phyloP scores from a whole-genome alignment of 495 filamentous ascomycete genomes.

The Aeminium ludgeri region DNA sequence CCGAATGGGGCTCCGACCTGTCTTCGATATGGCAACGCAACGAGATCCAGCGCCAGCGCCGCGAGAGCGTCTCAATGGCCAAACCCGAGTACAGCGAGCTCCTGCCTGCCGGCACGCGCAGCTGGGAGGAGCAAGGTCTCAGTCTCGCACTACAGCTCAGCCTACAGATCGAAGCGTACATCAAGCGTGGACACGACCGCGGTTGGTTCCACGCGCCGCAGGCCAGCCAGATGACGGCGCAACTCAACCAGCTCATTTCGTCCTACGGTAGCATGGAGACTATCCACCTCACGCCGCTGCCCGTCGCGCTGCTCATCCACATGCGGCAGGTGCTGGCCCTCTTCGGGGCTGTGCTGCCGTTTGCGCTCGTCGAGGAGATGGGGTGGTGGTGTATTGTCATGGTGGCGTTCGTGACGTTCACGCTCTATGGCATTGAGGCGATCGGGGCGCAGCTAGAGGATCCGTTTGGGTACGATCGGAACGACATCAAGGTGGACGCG shows the following conservation, averaged over 20 bases:
- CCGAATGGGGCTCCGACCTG: constrained; percentile 45
- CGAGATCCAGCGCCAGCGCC: constrained; percentile 6
- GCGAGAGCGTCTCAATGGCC: constrained; percentile 23
- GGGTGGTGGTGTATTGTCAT: constrained; percentile 55
- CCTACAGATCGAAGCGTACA: constrained; percentile 51
- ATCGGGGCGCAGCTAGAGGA: constrained; percentile 62
- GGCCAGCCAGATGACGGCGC: constrained; percentile 43
- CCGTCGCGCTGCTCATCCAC: constrained; percentile 62
- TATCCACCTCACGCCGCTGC: constrained; percentile 53
- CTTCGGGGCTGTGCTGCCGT: constrained; percentile 55
- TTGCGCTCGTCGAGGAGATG: constrained; percentile 56
- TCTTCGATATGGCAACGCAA: constrained; percentile 10
- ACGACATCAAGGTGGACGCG: constrained; percentile 67
- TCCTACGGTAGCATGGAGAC: constrained; percentile 62
- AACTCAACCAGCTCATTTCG: constrained; percentile 44
- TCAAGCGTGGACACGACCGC: constrained; percentile 41
- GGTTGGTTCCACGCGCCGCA: constrained; percentile 46
- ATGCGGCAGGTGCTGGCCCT: constrained; percentile 59
- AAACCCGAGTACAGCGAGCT: constrained; percentile 44
- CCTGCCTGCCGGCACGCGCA: constrained; percentile 40
- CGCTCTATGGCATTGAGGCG: constrained; percentile 56
- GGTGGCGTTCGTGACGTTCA: constrained; percentile 51
- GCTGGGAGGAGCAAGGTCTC: constrained; percentile 47
- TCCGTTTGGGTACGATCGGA: constrained; percentile 57
- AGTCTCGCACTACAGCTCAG: constrained; percentile 49